Base-by-base conservation (phyloP, 345 rosid species). In the Salix exigua region DNA sequence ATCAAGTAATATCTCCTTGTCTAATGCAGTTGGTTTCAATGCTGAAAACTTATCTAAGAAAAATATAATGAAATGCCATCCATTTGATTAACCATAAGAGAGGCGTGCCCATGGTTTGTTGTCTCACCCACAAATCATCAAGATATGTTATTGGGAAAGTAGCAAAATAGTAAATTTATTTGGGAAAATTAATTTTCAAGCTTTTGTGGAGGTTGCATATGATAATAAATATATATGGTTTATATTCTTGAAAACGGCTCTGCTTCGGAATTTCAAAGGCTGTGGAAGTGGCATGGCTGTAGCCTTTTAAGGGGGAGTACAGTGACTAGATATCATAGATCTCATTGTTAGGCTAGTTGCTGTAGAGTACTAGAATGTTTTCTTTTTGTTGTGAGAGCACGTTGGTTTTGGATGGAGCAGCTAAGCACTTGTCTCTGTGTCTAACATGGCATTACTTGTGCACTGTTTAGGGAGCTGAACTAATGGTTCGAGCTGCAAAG, bases 401-500 rank as follows among this genome's bases (percentile, higher is more conserved):
- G 26, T n/a, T n/a, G 62, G 62, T n/a, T 55, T 55, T n/a, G 11
- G 14, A 0, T n/a, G 58, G 21, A 10, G 26, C n/a, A 1, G 62
- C 16, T 3, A 55, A 55, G 61, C 10, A 21, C 1, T 26, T 53
- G 25, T 4, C 13, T 4, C 4, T 23, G 12, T 21, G 61, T 2
- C 26, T 53, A 1, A 23, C 28, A 3, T n/a, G 13, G 2, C 5
- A 23, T n/a, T 2, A 4, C 16, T 2, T 21, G 10, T 51, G 67
- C 19, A 2, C 77, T 40, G 66, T 17, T 33, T 58, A 93, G 97
- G 99, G 98, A 60, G 86, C 82, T 83, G 98, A 96, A 87, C 73
- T 87, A 25, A 92, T 91, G 92, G 97, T 92, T 74, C 82, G 99
- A 80, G 60, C 87, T 55, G 87, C 97, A 0, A 96, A 92, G 87